phyloP scores from a whole-genome alignment of 2,329 filamentous ascomycete genomes.

The Aschersonia sp. region DNA sequence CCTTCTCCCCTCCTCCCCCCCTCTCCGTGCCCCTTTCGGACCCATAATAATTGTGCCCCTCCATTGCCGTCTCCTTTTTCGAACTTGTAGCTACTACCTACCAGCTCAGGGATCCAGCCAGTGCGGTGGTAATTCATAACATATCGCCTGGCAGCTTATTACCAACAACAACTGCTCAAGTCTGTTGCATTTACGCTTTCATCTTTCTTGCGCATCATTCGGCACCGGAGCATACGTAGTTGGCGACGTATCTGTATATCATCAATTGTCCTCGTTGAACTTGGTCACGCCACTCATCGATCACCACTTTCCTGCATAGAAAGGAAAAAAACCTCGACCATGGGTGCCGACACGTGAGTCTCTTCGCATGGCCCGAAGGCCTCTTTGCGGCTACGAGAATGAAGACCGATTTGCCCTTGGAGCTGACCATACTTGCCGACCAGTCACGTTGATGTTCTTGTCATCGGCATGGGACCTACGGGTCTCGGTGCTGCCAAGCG shows the following conservation, averaged over 20 bases:
- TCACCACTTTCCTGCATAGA: too few species aligned
- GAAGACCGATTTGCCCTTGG: background rate
- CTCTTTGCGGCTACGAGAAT: background rate
- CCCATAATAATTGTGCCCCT: slow-evolving; percentile 26
- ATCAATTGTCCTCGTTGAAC: background rate
- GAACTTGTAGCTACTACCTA: background rate
- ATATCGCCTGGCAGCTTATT: slow-evolving; percentile 2
- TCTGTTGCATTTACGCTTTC: background rate
- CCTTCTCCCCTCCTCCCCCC: background rate
- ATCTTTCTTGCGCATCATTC: background rate
- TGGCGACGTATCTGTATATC: background rate
- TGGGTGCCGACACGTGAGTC: slow-evolving; percentile 25
- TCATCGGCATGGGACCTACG: slow-evolving; percentile 95
- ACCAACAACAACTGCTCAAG: slow-evolving; percentile 13
- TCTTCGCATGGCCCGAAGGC: slow-evolving; percentile 5
- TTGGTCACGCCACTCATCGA: too few species aligned
- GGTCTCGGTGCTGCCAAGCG: slow-evolving; percentile 97
- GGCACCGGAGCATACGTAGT: background rate
- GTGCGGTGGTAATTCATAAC: background rate
- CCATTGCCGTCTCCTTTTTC: slow-evolving; percentile 17
- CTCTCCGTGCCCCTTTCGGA: slow-evolving; percentile 4
- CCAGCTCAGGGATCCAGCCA: background rate
- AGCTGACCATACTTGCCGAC: background rate
- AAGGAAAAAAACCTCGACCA: slow-evolving; percentile 10
- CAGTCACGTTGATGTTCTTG: slow-evolving; percentile 89